Conservation (phyloP, 2,329 filamentous ascomycete species). For the Trichoderma endophyticum region DNA sequence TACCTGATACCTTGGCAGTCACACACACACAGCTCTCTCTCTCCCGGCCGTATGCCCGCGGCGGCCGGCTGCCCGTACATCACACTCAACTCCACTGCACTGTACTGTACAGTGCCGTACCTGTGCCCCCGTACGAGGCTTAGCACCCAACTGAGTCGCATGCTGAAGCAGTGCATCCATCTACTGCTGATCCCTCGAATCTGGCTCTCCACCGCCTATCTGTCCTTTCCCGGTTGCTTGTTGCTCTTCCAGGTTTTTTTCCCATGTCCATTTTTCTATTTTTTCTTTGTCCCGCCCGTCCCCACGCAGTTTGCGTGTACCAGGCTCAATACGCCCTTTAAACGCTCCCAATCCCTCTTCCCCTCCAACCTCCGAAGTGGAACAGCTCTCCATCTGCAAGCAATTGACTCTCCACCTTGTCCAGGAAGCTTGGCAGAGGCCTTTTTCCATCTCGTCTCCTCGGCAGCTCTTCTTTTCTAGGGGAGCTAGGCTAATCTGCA, state of each 20-base stretch:
- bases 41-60: background rate
- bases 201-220: conserved; percentile 5
- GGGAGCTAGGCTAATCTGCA: background rate
- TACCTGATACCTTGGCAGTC: no score
- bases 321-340: conserved; percentile 2
- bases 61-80: no score
- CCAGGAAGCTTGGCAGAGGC: background rate
- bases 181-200: conserved; percentile 1
- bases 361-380: background rate
- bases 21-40: no score
- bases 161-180: background rate
- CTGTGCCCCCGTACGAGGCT: background rate
- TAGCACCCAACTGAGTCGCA: background rate
- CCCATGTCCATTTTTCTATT: no score
- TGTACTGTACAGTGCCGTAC: background rate
- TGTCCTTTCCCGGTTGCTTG: conserved; percentile 7
- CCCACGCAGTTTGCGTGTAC: background rate
- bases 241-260: background rate
- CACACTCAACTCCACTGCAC: background rate
- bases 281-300: background rate
- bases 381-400: background rate
- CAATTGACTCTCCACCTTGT: background rate
- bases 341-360: background rate
- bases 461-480: background rate
- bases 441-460: background rate